Evolutionary conservation across 495 filamentous ascomycete genomes (phyloP), one percentile per base, ranked within the genome.

Genomic region (Penicillium diatomitis): DNA sequence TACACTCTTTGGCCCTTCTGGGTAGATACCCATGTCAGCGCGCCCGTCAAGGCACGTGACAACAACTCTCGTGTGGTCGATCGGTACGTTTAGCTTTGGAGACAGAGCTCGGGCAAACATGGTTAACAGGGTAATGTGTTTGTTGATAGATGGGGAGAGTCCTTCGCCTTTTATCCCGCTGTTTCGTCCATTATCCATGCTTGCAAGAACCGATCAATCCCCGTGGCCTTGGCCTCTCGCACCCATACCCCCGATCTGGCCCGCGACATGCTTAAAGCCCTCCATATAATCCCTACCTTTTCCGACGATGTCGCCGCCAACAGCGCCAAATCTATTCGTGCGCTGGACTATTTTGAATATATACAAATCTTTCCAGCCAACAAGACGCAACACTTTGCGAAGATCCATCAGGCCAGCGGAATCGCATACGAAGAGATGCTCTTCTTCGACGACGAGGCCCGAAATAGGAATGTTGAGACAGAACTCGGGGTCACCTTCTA

Each of bases 1-100:
- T 96, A 95, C 73, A 98, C 92, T 0, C 75, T 98, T 1, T 96
- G 92, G 92, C 88, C 90, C 3, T 95, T 95, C 73, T 98, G 91
- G 90, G 83, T 89, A 3, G 92, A 96, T 71, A 95, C 89, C 9
- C 89, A 96, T 65, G 83, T 91, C 58, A 83, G 81, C 45, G 77
- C 86, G 8, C 91, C 92, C 1, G 71, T 98, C 44, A 87, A 88
- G 53, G 59, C 76, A 5, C 74, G 74, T 46, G 64, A 82, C 7
- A 69, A 72, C 48, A 80, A 82, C 57, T 75, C 77, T 6, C 73
- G 73, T 49, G 68, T 65, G 28, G 67, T 71, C 6, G 75, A 78
- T 52, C 62, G 67, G 75, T 74, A 69, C 32, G 59, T 38, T 5
- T 28, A 20, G 20, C 20, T 20, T 20, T 20, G 20, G 20, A 20